These are phyloP conservation scores for Solanum appendiculatum DNA, from an alignment of 257 asterid genomes.

Conservation along the genomic window DNA sequence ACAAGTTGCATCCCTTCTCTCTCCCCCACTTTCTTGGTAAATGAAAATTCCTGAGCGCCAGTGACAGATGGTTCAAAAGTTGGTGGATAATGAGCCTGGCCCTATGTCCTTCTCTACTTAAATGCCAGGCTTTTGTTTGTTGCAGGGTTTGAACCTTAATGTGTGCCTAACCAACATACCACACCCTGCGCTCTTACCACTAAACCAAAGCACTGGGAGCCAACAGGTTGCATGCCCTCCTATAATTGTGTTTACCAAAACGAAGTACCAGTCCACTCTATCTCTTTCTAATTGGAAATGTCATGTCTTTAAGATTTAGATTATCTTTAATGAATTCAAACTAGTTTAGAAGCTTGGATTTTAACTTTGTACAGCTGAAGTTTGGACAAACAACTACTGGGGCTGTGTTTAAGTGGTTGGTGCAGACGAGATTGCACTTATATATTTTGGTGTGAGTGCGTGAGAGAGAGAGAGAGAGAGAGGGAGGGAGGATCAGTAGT, in stretches of 20 bases:
- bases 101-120: background rate
- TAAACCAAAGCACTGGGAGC: background rate
- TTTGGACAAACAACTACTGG: background rate
- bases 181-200: background rate
- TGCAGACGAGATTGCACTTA: background rate
- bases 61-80: background rate
- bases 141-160: background rate
- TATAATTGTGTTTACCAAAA: background rate
- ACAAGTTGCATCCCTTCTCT: background rate
- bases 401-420: background rate
- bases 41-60: background rate
- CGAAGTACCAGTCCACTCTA: background rate
- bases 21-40: background rate
- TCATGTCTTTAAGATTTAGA: background rate
- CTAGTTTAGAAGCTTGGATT: background rate
- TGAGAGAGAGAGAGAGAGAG: background rate
- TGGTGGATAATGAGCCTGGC: background rate
- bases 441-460: background rate
- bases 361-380: background rate
- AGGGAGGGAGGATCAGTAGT: background rate
- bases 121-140: background rate
- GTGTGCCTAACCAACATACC: background rate
- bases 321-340: background rate
- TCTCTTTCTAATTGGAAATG: background rate
- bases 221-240: background rate